Evolutionary conservation across 1,284 basidiomycete species (phyloP).

Genomic region (Thelephora terrestris): DNA sequence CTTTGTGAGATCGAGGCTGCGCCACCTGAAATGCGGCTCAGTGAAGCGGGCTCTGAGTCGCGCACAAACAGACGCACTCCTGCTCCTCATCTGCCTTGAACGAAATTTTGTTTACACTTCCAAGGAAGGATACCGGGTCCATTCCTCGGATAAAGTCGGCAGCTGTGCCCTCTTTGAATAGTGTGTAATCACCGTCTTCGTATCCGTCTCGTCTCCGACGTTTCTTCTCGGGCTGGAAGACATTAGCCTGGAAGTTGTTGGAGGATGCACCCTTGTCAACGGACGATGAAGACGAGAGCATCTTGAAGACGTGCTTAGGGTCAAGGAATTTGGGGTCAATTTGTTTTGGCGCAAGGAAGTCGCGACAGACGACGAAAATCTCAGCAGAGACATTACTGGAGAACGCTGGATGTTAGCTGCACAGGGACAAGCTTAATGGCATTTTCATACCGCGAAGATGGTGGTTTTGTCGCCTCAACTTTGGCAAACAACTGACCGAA

Average conservation of each 20-base stretch:
- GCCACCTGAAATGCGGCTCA: slow-evolving; percentile 43
- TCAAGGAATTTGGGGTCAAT: slow-evolving; percentile 99
- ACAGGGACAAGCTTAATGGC: slow-evolving; percentile 2
- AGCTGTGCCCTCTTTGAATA: slow-evolving; percentile 73
- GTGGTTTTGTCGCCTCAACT: slow-evolving; percentile 98
- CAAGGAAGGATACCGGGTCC: slow-evolving; percentile 79
- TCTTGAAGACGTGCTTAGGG: slow-evolving; percentile 97
- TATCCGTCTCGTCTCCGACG: slow-evolving; percentile 91
- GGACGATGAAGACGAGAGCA: slow-evolving; percentile 47
- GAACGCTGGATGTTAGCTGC: slow-evolving; percentile 4
- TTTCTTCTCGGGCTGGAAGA: slow-evolving; percentile 97
- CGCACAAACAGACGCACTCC: slow-evolving; percentile 35
- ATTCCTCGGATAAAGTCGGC: slow-evolving; percentile 63
- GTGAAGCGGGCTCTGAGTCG: slow-evolving; percentile 4
- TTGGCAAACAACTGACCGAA: slow-evolving; percentile 95
- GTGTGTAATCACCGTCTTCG: slow-evolving; percentile 87
- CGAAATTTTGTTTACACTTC: slow-evolving; percentile 75
- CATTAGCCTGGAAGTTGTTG: slow-evolving; percentile 71
- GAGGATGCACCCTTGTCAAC: slow-evolving; percentile 42
- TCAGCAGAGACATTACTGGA: slow-evolving; percentile 96
- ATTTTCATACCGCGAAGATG: slow-evolving; percentile 75
- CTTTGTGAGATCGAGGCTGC: slow-evolving; percentile 63
- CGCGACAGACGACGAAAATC: slow-evolving; percentile 98
- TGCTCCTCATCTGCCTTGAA: slow-evolving; percentile 84
- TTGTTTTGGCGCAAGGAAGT: slow-evolving; percentile 89